These are phyloP conservation scores for Ophiostoma perfectum DNA, from an alignment of 2,329 filamentous ascomycete species.

Conservation along the genomic window DNA sequence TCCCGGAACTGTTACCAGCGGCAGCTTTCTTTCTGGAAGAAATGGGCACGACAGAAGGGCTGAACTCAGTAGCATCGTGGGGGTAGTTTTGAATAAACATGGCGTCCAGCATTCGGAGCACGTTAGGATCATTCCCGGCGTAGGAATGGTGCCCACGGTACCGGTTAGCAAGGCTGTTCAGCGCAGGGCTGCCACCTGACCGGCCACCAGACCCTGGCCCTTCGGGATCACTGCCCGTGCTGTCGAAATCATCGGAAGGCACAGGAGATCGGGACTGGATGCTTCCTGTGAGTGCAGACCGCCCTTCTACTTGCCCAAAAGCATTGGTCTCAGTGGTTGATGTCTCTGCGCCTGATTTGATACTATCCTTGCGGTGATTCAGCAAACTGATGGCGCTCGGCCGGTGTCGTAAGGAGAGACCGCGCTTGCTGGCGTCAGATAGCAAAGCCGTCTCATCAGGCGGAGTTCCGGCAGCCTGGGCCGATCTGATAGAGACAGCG, in stretches of 20 bases:
- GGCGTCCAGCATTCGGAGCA: conserved; percentile 69
- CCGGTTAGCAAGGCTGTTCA: conserved; percentile 31
- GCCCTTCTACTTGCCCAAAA: conserved; percentile 56
- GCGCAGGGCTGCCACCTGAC: conserved; percentile 25
- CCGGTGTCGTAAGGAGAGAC: conserved; percentile 45
- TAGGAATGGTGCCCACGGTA: conserved; percentile 73
- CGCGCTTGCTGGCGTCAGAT: conserved; percentile 16
- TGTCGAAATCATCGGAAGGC: conserved; percentile 26
- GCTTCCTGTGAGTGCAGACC: conserved; percentile 40
- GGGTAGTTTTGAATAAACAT: conserved; percentile 74
- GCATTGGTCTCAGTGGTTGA: conserved; percentile 55
- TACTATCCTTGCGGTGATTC: conserved; percentile 49
- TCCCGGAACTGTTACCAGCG: conserved; percentile 40
- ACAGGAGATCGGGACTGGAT: conserved; percentile 26
- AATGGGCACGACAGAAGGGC: conserved; percentile 70
- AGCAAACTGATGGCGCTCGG: conserved; percentile 56
- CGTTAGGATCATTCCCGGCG: conserved; percentile 66
- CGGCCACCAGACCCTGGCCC: conserved; percentile 24
- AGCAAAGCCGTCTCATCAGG: background rate
- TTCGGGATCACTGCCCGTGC: conserved; percentile 22
- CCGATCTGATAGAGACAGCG: conserved; percentile 17
- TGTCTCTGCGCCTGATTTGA: conserved; percentile 54
- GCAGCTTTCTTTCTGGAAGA: conserved; percentile 46
- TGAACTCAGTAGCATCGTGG: conserved; percentile 63
- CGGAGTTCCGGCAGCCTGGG: conserved; percentile 29